A percentile compares a stretch with the other conserved stretches of the same genome.
Conservation (phyloP, 768 basidiomycete species). For the Lentinula detonsa region DNA sequence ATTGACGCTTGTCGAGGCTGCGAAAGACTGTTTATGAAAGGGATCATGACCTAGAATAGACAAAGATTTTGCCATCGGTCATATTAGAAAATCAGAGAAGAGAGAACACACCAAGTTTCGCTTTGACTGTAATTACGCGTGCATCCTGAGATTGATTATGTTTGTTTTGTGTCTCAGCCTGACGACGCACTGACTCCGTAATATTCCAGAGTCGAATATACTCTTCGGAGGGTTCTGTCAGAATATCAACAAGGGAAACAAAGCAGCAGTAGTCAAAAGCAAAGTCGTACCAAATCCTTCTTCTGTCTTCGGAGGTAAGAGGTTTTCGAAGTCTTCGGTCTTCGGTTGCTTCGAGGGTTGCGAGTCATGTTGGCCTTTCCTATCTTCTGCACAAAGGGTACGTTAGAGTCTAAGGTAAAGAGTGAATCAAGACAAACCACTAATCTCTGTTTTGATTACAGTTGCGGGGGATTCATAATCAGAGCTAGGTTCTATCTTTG, state of each 20-base stretch:
- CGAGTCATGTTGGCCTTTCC: not conserved
- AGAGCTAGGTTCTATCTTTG: too few relatives aligned
- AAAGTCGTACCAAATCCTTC: not conserved
- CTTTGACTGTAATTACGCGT: not conserved
- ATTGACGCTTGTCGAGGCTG: too few relatives aligned
- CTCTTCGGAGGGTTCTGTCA: not conserved
- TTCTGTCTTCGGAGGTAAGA: not conserved
- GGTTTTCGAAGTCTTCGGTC: not conserved
- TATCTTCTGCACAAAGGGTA: not conserved
- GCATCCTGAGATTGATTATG: not conserved
- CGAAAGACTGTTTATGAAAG: too few relatives aligned
- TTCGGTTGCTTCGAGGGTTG: not conserved
- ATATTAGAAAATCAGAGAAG: too few relatives aligned
- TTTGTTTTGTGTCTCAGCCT: not conserved
- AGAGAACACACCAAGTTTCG: too few relatives aligned
- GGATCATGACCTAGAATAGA: too few relatives aligned
- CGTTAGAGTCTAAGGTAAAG: not conserved
- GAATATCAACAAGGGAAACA: not conserved
- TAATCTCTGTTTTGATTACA: too few relatives aligned
- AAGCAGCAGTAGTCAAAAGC: not conserved
- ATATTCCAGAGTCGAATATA: not conserved
- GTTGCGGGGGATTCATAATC: too few relatives aligned
- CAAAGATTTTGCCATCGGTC: too few relatives aligned
- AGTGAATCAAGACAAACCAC: too few relatives aligned
- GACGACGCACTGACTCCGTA: not conserved